Base-by-base conservation (phyloP, 257 asterid species). In the Solanum tacnaense region DNA sequence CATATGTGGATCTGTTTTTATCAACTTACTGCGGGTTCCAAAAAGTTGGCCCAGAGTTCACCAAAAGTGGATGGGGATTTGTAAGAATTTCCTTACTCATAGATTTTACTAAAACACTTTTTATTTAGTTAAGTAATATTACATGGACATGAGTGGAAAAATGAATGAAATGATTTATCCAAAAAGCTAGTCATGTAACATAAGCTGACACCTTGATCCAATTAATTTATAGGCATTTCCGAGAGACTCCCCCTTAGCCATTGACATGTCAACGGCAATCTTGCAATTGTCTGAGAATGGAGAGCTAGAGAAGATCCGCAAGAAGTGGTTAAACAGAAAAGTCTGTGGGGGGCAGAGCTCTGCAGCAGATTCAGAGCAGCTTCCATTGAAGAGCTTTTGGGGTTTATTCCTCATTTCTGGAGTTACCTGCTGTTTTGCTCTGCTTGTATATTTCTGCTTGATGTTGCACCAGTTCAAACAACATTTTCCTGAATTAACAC, bases 1-100 rank as follows among this genome's bases (percentile, higher is more conserved):
- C 98, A 2, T 96, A 96, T 2, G 88, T 95, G 31, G 98, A 95
- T 89, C 79, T 92, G 38, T 96, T 96, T 29, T 94, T 96, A 71
- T 91, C 96, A 4, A 87, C 92, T 6, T 87, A 94, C 91, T 95
- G 98, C 91, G 88, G 35, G 88, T 93, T 93, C 88, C 95, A 91
- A 84, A 65, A 58, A 9, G 98, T 95, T 52, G 98, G 98, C 39
- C 92, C 83, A 68, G 95, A 94, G 89, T 94, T 96, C 90, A 95
- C 98, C 5, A 92, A 87, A 87, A 93, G 95, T 25, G 96, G 98
- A 2, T 94, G 96, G 98, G 98, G 98, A 83, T 96, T 94, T 60
- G 98, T 95, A 87, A 94, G 98, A 91, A 36, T 85, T 85, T 87
- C 84, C 38, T 21, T 39, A 11, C 36, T 89, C 32, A 46, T 86